Evolutionary conservation across 768 basidiomycete species (phyloP), one percentile per base, ranked within the genome.

Genomic region (Candolleomyces aberdarensis): DNA sequence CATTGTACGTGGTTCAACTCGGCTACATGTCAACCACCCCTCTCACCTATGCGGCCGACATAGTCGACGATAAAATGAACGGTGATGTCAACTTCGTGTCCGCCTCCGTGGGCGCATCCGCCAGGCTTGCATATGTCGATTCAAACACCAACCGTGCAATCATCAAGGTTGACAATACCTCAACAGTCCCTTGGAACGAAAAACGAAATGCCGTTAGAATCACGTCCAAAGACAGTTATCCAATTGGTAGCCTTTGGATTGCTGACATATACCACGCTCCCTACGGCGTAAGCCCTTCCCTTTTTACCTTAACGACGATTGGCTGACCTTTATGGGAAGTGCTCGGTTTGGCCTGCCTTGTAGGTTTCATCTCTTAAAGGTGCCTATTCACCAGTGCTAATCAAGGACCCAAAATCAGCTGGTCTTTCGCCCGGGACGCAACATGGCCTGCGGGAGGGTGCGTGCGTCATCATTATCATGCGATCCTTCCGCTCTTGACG

Each of bases 271-370:
- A 80, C 60, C 87, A 88, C 72, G 76, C 84, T 14, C 87, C 86
- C 0, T 87, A 76, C 57, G 84, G 84, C 5, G 83, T 84, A 59
- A 63, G 81, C 76, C 40, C n/a, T 48, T 26, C 22, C 20, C 41
- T n/a, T 36, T 36, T 8, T 36, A 36, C 36, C 36, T 36, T 7
- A 6, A 11, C 36, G 11, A 11, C 36, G 11, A 36, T 61, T 48
- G 15, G 4, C 14, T 19, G 15, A 5, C 6, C 17, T 31, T 10
- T 22, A 41, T 50, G 36, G 36, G 36, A 36, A 89, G 87, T 88
- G 88, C 66, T 86, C 87, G 6, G 87, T 87, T 29, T 88, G 88
- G 87, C 85, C 87, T 15, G 84, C 85, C 20, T 86, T 82, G 79
- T 62, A 20, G 17, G 56, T 58, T 7, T 61, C 39, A 40, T 31